These are phyloP conservation scores for Cryptococcus deneoformans DNA, from an alignment of 1,284 basidiomycete genomes.

Conservation along the genomic window DNA sequence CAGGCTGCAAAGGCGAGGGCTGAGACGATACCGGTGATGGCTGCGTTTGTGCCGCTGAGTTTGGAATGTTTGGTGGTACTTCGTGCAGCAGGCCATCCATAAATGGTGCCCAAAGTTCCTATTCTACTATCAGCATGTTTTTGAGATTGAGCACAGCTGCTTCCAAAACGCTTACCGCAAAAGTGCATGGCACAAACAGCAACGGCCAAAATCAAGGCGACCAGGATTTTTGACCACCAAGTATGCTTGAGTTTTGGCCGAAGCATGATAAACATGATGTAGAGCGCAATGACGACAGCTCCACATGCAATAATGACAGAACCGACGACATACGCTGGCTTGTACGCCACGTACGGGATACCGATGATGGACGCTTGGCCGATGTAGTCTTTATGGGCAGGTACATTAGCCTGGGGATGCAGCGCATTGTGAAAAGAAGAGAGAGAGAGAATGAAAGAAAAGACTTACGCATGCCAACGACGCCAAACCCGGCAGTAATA, in stretches of 20 bases:
- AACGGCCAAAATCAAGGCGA: conserved; percentile 48
- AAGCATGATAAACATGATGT: conserved; percentile 54
- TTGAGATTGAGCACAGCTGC: background rate
- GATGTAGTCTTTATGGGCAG: conserved; percentile 47
- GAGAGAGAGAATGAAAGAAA: background rate
- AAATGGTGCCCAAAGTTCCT: conserved; percentile 44
- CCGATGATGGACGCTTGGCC: conserved; percentile 52
- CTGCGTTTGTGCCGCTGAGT: conserved; percentile 39
- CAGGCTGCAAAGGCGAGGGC: conserved; percentile 50
- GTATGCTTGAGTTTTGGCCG: conserved; percentile 52
- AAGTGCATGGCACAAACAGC: conserved; percentile 52
- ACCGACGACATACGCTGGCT: conserved; percentile 45
- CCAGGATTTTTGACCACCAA: conserved; percentile 47
- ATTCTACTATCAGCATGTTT: background rate
- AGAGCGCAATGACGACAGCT: conserved; percentile 50
- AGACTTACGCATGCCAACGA: conserved; percentile 52
- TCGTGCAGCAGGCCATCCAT: conserved; percentile 32
- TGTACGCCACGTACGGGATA: conserved; percentile 49
- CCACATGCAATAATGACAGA: conserved; percentile 51
- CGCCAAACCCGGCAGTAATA: conserved; percentile 50
- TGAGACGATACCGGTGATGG: conserved; percentile 50
- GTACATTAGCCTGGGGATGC: no score
- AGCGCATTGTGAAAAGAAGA: conserved; percentile 1
- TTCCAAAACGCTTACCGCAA: conserved; percentile 21
- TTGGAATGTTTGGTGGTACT: conserved; percentile 19